Evolutionary conservation across 192 early-diverging fungal genomes (phyloP).

Genomic region (Linderina pennispora): DNA sequence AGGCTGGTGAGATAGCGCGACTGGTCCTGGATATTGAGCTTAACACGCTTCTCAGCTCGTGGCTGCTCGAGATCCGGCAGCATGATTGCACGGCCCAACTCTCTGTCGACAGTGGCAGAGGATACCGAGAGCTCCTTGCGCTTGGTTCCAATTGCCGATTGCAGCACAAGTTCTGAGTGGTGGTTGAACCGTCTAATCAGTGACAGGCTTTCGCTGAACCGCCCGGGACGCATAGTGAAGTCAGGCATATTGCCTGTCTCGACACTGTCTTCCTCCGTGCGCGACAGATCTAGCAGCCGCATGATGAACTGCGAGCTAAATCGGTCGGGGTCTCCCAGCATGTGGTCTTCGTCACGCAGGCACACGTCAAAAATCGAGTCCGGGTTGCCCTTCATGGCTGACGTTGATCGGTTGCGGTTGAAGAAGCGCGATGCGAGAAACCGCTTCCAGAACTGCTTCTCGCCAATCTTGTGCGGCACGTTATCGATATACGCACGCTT

Average conservation of each 20-base stretch:
- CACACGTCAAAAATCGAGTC: slow-evolving; percentile 80
- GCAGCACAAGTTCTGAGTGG: slow-evolving; percentile 75
- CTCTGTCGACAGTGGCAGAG: slow-evolving; percentile 19
- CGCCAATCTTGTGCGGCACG: slow-evolving; percentile 70
- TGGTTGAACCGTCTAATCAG: slow-evolving; percentile 86
- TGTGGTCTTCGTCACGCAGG: slow-evolving; percentile 69
- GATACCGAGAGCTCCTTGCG: slow-evolving; percentile 5
- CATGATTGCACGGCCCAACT: slow-evolving; percentile 53
- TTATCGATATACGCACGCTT: slow-evolving; percentile 73
- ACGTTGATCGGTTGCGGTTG: slow-evolving; percentile 63
- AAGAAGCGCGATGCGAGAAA: slow-evolving; percentile 82
- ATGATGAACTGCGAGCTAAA: slow-evolving; percentile 54
- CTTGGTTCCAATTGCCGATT: slow-evolving; percentile 37
- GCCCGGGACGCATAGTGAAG: slow-evolving; percentile 72
- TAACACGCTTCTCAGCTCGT: slow-evolving; percentile 41
- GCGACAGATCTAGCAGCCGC: slow-evolving; percentile 70
- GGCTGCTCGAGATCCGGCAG: slow-evolving; percentile 63
- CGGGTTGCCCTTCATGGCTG: slow-evolving; percentile 26
- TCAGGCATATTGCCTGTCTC: slow-evolving; percentile 76
- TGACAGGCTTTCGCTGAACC: slow-evolving; percentile 50
- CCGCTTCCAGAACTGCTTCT: slow-evolving; percentile 82
- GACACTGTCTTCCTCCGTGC: slow-evolving; percentile 74
- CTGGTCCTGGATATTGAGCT: slow-evolving; percentile 70
- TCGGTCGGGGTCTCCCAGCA: slow-evolving; percentile 32
- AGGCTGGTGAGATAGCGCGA: slow-evolving; percentile 71